phyloP scores from a whole-genome alignment of 306 rosid species.

The Cicer chorassanicum region DNA sequence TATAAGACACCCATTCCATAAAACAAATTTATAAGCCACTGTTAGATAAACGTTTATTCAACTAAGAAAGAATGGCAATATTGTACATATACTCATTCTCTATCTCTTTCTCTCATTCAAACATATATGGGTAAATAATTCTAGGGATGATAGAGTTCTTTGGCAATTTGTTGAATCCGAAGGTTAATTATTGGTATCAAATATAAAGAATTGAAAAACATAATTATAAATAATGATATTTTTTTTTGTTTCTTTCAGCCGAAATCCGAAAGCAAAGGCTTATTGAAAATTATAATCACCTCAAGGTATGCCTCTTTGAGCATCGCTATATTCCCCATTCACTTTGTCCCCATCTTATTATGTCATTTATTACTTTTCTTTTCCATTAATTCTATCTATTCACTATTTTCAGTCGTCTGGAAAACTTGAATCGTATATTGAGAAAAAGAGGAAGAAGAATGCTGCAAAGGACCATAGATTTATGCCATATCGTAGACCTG shows the following conservation, averaged over 20 bases:
- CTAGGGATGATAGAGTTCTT: slow-evolving; percentile 1
- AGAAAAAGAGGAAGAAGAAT: slow-evolving; percentile 81
- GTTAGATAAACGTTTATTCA: neutral
- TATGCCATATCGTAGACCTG: slow-evolving; percentile 77
- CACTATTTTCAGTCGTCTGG: slow-evolving; percentile 63
- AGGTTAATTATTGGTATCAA: neutral
- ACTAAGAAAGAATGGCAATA: neutral
- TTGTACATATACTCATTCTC: neutral
- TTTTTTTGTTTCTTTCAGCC: slow-evolving; percentile 56
- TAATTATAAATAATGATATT: slow-evolving; percentile 36
- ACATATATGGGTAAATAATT: neutral
- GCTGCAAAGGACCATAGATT: slow-evolving; percentile 77
- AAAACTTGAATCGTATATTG: slow-evolving; percentile 71
- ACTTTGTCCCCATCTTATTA: neutral
- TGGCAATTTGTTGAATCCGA: slow-evolving; percentile 9
- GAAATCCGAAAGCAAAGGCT: slow-evolving; percentile 73
- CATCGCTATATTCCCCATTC: neutral
- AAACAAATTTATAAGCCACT: too few species aligned
- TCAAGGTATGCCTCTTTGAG: slow-evolving; percentile 61
- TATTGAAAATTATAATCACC: slow-evolving; percentile 65
- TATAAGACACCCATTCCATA: neutral
- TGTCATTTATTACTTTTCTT: slow-evolving; percentile 4
- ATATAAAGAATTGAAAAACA: neutral
- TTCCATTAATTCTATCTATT: slow-evolving; percentile 14
- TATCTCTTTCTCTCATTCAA: neutral